A percentile compares a stretch with the other conserved stretches of the same genome.
Evolutionary conservation across 352 stramenopile species (phyloP).

Genomic region (Globisporangium spiculum): DNA sequence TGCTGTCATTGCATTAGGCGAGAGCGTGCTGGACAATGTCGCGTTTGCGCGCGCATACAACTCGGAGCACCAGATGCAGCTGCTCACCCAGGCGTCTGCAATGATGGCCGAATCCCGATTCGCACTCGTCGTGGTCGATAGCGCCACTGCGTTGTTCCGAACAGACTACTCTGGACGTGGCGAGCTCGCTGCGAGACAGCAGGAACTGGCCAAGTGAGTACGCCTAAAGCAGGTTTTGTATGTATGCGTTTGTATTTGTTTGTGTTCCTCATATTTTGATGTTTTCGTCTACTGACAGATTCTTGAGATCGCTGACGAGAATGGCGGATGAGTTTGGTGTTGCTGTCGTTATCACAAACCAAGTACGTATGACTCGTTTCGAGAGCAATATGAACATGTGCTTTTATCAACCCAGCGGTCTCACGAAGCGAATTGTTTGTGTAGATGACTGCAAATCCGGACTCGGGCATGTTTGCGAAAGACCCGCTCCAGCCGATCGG

Average conservation of each 20-base stretch:
- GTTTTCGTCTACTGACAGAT: constrained; percentile 71
- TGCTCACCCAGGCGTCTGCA: constrained; percentile 96
- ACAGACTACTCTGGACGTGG: constrained; percentile 98
- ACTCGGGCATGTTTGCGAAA: constrained; percentile 90
- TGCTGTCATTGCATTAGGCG: constrained; percentile 26
- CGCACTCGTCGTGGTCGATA: constrained; percentile 96
- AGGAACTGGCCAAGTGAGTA: constrained; percentile 79
- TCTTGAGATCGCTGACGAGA: constrained; percentile 95
- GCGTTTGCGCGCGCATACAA: constrained; percentile 99
- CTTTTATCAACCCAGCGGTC: neutral
- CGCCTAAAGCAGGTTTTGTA: neutral
- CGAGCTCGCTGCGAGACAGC: constrained; percentile 94
- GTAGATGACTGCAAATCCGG: constrained; percentile 87
- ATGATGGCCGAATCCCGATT: constrained; percentile 99
- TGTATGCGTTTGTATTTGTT: neutral
- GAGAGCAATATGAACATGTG: neutral
- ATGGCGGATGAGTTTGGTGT: constrained; percentile 99
- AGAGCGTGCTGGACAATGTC: constrained; percentile 98
- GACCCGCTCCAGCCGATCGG: constrained; percentile 89
- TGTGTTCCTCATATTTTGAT: constrained; percentile 22
- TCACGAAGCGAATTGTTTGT: neutral
- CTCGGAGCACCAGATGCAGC: constrained; percentile 98
- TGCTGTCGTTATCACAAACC: constrained; percentile 90
- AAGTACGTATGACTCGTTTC: constrained; percentile 32
- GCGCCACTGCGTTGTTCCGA: constrained; percentile 96